These are phyloP conservation scores for Macrophomina tecta DNA, from an alignment of 2,329 filamentous ascomycete genomes.

Conservation along the genomic window DNA sequence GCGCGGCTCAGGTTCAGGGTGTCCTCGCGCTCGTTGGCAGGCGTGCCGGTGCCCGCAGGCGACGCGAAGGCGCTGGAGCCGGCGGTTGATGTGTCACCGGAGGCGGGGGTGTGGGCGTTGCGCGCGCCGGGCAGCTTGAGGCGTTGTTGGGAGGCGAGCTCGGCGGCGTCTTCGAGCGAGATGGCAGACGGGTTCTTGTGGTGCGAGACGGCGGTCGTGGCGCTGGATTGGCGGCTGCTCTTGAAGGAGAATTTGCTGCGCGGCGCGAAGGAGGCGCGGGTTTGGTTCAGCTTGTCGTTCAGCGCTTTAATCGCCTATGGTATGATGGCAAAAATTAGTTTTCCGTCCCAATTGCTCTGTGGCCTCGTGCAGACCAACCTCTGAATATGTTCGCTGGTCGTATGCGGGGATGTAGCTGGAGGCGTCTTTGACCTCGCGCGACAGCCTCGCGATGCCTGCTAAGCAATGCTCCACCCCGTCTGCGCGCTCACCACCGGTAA, in stretches of 20 bases:
- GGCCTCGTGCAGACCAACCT: conserved; percentile 59
- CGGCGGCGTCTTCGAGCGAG: conserved; percentile 62
- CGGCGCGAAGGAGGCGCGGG: conserved; percentile 70
- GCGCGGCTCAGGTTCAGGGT: background rate
- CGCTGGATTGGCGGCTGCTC: conserved; percentile 48
- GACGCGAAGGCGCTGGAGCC: conserved; percentile 23
- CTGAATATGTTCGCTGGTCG: conserved; percentile 84
- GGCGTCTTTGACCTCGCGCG: conserved; percentile 84
- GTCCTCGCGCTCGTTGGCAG: conserved; percentile 30
- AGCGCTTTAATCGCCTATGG: conserved; percentile 78
- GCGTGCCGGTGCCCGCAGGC: conserved; percentile 14
- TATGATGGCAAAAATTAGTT: conserved; percentile 31
- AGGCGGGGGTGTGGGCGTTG: background rate
- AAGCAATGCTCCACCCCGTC: conserved; percentile 83
- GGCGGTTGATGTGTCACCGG: conserved; percentile 23
- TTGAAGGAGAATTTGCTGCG: conserved; percentile 87
- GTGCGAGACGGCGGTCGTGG: conserved; percentile 54
- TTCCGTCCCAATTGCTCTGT: background rate
- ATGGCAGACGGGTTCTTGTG: conserved; percentile 61
- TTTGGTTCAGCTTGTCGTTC: conserved; percentile 76
- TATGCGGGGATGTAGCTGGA: conserved; percentile 83
- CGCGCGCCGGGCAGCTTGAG: conserved; percentile 49
- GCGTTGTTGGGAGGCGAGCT: conserved; percentile 57
- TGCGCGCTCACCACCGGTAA: conserved; percentile 74
- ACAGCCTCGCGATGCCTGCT: conserved; percentile 78